Evolutionary conservation across 1,284 basidiomycete species (phyloP).

Genomic region (Crepidotus sp.): DNA sequence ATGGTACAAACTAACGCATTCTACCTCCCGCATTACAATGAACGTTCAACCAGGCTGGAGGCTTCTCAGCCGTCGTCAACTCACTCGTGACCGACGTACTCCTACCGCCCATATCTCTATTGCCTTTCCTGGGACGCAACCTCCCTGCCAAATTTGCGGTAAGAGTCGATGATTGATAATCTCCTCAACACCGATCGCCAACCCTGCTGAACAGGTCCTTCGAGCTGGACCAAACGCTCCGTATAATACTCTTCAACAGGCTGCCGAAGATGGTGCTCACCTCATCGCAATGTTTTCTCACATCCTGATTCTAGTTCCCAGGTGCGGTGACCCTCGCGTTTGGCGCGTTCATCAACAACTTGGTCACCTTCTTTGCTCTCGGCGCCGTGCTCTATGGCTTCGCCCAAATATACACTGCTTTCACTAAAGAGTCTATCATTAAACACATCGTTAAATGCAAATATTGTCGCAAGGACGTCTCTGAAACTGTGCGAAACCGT

Average conservation of each 20-base stretch:
- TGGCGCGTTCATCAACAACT: conserved; percentile 27
- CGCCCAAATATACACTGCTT: conserved; percentile 25
- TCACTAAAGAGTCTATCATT: conserved; percentile 29
- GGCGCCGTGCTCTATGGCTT: conserved; percentile 27
- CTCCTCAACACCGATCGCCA: too few species aligned
- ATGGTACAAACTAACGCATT: conserved; percentile 18
- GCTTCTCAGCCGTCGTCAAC: conserved; percentile 28
- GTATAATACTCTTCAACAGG: conserved; percentile 32
- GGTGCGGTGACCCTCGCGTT: conserved; percentile 29
- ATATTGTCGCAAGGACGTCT: conserved; percentile 31
- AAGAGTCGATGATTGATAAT: too few species aligned
- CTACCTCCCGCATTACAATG: neutral
- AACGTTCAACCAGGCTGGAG: conserved; percentile 19
- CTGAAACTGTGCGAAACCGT: conserved; percentile 24
- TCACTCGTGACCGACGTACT: conserved; percentile 31
- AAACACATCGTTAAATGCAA: conserved; percentile 26
- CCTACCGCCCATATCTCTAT: conserved; percentile 27
- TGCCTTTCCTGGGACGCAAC: conserved; percentile 30
- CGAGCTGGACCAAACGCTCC: conserved; percentile 11
- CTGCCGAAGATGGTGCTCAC: conserved; percentile 30
- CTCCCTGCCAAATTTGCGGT: conserved; percentile 18
- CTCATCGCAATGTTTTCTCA: conserved; percentile 8
- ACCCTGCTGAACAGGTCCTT: neutral
- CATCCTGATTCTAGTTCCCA: neutral
- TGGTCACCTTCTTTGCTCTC: conserved; percentile 27